Conservation (phyloP, 177 flowering plant species). For the Telopea speciosissima region DNA sequence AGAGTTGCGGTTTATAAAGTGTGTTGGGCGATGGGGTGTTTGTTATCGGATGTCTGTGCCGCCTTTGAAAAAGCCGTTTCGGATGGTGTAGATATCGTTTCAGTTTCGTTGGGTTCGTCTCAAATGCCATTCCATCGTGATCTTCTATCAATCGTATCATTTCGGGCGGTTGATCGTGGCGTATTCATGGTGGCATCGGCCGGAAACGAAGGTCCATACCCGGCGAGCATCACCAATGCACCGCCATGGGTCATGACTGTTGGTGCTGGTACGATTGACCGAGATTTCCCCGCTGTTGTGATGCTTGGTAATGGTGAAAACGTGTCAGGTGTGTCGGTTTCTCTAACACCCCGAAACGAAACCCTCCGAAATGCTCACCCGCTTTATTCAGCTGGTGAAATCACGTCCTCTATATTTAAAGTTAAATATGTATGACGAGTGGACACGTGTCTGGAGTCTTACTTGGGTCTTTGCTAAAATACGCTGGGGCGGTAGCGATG, state of each 20-base stretch:
- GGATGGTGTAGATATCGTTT: conserved; percentile 12
- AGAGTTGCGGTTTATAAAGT: conserved; percentile 13
- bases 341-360: background rate
- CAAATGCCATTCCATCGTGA: background rate
- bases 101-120: conserved; percentile 5
- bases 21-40: conserved; percentile 5
- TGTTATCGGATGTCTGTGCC: background rate
- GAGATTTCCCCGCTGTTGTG: conserved; percentile 11
- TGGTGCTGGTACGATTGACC: conserved; percentile 13
- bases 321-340: background rate
- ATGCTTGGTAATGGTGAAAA: conserved; percentile 5
- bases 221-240: background rate
- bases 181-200: conserved; percentile 6
- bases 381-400: conserved; percentile 9
- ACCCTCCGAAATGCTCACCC: background rate
- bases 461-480: conserved; percentile 3
- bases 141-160: conserved; percentile 3
- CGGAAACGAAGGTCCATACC: conserved; percentile 4
- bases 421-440: conserved; percentile 6
- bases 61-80: conserved; percentile 11
- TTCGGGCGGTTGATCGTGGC: conserved; percentile 1
- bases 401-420: background rate
- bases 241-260: conserved; percentile 11
- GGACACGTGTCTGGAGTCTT: conserved; percentile 6
- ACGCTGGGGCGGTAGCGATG: background rate